Evolutionary conservation across 139 green algal species (phyloP).

Genomic region (Auxenochlorella protothecoides): DNA sequence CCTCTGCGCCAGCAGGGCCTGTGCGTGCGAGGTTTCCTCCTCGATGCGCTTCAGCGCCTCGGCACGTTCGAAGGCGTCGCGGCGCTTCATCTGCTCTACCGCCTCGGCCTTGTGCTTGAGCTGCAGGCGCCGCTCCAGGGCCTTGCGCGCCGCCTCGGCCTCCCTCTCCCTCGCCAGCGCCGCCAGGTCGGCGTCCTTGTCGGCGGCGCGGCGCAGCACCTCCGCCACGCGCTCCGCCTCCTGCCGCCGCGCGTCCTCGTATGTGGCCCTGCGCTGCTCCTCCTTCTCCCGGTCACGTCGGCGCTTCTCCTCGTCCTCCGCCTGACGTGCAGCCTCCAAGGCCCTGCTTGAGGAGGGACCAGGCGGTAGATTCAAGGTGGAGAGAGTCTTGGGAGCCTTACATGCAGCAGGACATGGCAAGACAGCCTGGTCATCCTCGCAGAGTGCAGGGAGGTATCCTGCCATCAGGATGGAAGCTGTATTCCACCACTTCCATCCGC

Average conservation of each 20-base stretch:
- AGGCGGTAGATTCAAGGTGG: too few species aligned
- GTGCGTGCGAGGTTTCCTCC: slow-evolving; percentile 23
- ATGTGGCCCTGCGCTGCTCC: slow-evolving; percentile 34
- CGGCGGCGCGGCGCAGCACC: slow-evolving; percentile 30
- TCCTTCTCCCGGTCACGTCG: slow-evolving; percentile 31
- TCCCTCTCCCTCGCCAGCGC: slow-evolving; percentile 35
- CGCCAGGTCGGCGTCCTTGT: slow-evolving; percentile 62
- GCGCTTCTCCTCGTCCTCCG: slow-evolving; percentile 23
- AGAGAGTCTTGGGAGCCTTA: too few species aligned
- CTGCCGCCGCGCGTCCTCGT: slow-evolving; percentile 13
- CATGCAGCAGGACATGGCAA: too few species aligned
- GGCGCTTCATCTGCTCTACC: slow-evolving; percentile 24
- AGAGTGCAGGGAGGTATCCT: too few species aligned
- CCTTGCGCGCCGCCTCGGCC: slow-evolving; percentile 40
- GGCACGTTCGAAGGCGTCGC: slow-evolving; percentile 27
- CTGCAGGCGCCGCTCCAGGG: slow-evolving; percentile 25
- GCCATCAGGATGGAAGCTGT: too few species aligned
- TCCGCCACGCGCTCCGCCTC: slow-evolving; percentile 22
- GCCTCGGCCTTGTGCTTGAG: slow-evolving; percentile 32
- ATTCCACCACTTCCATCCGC: too few species aligned
- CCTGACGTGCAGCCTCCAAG: not conserved
- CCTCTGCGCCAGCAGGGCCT: too few species aligned
- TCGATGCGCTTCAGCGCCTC: slow-evolving; percentile 19
- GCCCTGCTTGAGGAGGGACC: too few species aligned
- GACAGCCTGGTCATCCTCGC: too few species aligned